These are phyloP conservation scores for Penicillium sp. DNA, from an alignment of 2,329 filamentous ascomycete species.

Conservation along the genomic window DNA sequence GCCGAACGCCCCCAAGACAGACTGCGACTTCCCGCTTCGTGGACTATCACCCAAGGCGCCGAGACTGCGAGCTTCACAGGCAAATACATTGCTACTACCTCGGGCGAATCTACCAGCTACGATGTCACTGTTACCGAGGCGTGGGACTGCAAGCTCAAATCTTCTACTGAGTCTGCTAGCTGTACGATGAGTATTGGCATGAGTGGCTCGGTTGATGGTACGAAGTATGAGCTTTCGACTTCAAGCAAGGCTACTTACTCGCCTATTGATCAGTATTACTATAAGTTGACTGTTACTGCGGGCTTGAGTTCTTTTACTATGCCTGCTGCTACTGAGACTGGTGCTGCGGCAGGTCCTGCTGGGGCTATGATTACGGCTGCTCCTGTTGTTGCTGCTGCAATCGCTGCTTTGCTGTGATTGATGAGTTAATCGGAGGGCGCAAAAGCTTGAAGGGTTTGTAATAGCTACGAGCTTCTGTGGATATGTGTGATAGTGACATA, in stretches of 20 bases:
- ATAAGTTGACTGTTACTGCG: constrained; percentile 20
- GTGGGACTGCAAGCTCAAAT: constrained; percentile 18
- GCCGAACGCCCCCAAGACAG: constrained; percentile 22
- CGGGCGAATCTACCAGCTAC: not conserved
- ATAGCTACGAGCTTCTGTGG: no score
- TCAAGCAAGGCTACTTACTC: constrained; percentile 1
- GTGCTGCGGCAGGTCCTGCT: constrained; percentile 12
- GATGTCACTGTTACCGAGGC: constrained; percentile 21
- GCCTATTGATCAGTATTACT: constrained; percentile 4
- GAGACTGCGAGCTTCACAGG: constrained; percentile 20
- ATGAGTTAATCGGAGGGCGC: not conserved
- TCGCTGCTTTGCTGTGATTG: constrained; percentile 9
- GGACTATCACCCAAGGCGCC: constrained; percentile 27
- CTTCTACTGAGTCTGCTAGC: constrained; percentile 14
- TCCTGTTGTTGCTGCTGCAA: constrained; percentile 23
- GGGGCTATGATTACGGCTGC: constrained; percentile 24
- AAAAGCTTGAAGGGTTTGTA: not conserved
- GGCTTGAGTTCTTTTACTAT: constrained; percentile 21
- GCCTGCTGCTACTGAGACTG: constrained; percentile 11
- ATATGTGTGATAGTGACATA: no score
- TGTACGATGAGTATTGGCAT: constrained; percentile 19
- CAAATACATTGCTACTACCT: constrained; percentile 19
- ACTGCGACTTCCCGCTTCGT: constrained; percentile 20
- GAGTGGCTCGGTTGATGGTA: constrained; percentile 8
- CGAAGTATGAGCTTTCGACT: constrained; percentile 1